Percentiles rank a stretch among this genome's conserved stretches.
Evolutionary conservation across 2,329 filamentous ascomycete species (phyloP).

Genomic region (Teratosphaeria gauchensis): DNA sequence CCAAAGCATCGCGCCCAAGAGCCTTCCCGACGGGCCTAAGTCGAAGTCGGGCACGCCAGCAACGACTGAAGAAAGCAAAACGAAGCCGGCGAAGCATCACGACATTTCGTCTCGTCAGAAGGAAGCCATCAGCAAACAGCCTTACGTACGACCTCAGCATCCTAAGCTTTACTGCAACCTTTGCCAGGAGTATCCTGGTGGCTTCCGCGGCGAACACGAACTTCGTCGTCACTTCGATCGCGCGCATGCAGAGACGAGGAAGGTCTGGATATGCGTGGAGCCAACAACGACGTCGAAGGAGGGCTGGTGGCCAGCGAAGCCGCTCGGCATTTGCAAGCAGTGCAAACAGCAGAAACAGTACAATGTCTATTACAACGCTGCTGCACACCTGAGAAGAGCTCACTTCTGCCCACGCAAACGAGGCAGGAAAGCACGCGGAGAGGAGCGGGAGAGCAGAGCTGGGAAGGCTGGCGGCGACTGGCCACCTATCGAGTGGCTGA

Average conservation of each 20-base stretch:
- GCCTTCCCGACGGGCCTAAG: slow-evolving; percentile 8
- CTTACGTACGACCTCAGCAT: slow-evolving; percentile 56
- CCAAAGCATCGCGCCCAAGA: slow-evolving; percentile 20
- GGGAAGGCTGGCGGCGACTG: slow-evolving; percentile 54
- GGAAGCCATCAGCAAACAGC: slow-evolving; percentile 38
- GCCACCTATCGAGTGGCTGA: slow-evolving; percentile 51
- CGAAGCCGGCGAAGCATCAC: slow-evolving; percentile 1
- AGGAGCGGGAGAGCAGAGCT: slow-evolving; percentile 44
- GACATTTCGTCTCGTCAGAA: slow-evolving; percentile 26
- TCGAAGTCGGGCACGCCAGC: neutral
- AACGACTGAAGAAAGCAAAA: neutral
- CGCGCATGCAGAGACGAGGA: slow-evolving; percentile 53
- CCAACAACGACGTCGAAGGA: slow-evolving; percentile 16
- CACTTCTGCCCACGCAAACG: slow-evolving; percentile 69
- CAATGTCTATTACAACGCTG: slow-evolving; percentile 88
- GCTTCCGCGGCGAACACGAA: slow-evolving; percentile 82
- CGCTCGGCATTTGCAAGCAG: slow-evolving; percentile 73
- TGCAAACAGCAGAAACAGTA: slow-evolving; percentile 72
- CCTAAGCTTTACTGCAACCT: slow-evolving; percentile 60
- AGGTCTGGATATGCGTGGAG: slow-evolving; percentile 56
- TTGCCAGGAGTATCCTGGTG: slow-evolving; percentile 64
- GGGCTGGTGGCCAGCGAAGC: slow-evolving; percentile 39
- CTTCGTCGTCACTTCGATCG: slow-evolving; percentile 45
- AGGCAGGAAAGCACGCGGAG: slow-evolving; percentile 47
- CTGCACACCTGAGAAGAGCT: slow-evolving; percentile 75